Percentiles rank a stretch among this genome's conserved stretches.
Conservation (phyloP, 1,284 basidiomycete species). For the Garcileccinum viscosum region DNA sequence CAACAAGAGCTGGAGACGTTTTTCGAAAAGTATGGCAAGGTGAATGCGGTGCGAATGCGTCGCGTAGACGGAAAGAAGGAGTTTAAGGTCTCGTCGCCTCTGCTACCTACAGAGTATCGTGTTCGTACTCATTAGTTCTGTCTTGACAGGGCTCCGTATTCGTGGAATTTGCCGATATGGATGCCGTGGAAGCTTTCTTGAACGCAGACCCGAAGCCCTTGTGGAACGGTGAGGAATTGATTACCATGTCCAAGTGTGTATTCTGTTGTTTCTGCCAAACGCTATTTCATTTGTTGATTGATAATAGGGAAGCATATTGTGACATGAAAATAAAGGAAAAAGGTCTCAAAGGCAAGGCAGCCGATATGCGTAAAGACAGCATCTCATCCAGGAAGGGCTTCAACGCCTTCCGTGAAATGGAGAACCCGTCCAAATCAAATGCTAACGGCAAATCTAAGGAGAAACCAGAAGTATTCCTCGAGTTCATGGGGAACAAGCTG, state of each 20-base stretch:
- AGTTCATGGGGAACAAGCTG: slow-evolving; percentile 73
- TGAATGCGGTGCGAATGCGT: slow-evolving; percentile 89
- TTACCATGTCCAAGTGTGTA: slow-evolving; percentile 87
- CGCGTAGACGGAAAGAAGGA: slow-evolving; percentile 72
- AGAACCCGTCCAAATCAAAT: slow-evolving; percentile 48
- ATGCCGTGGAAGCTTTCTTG: slow-evolving; percentile 79
- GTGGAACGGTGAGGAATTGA: slow-evolving; percentile 77
- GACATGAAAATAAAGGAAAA: slow-evolving; percentile 99
- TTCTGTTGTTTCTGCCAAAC: neutral
- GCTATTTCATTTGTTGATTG: neutral
- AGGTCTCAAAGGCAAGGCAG: slow-evolving; percentile 76
- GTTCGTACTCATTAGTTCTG: neutral
- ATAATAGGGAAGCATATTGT: slow-evolving; percentile 82
- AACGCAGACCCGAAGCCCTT: slow-evolving; percentile 80
- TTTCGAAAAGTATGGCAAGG: slow-evolving; percentile 83
- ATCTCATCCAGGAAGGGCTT: slow-evolving; percentile 67
- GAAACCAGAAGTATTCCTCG: slow-evolving; percentile 68
- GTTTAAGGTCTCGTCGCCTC: slow-evolving; percentile 72
- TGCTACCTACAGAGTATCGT: neutral
- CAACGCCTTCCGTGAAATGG: slow-evolving; percentile 91
- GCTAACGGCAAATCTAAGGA: slow-evolving; percentile 46
- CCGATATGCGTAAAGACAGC: slow-evolving; percentile 58
- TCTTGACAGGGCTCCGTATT: slow-evolving; percentile 85
- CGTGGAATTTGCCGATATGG: slow-evolving; percentile 84
- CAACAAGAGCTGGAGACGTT: slow-evolving; percentile 85